Evolutionary conservation across 2,329 filamentous ascomycete species (phyloP).

Genomic region (Lasiodiplodia sp.): DNA sequence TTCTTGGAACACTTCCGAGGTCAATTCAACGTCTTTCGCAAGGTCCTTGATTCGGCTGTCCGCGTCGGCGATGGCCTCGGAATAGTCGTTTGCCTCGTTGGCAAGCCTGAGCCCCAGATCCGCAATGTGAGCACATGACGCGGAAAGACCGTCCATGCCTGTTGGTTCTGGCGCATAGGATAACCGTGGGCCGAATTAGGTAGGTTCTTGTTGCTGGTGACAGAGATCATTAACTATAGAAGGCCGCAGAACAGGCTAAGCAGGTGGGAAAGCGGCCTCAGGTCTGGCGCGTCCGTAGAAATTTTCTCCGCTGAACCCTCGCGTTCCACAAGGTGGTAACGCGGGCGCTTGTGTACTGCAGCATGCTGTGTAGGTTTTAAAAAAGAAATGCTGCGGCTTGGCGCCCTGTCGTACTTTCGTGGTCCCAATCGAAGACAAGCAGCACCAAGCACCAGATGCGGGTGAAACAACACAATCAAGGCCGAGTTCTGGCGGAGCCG

Average conservation of each 20-base stretch:
- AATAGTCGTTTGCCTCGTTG: not conserved
- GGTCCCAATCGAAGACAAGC: constrained; percentile 11
- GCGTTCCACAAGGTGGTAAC: constrained; percentile 17
- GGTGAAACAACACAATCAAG: constrained; percentile 5
- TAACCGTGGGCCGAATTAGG: not conserved
- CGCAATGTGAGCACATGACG: not conserved
- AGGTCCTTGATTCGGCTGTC: constrained; percentile 9
- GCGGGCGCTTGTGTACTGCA: constrained; percentile 14
- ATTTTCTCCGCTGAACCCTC: constrained; percentile 3
- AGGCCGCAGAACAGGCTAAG: not conserved
- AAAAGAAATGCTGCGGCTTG: not conserved
- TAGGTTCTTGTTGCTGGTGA: not conserved
- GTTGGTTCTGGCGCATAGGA: not conserved
- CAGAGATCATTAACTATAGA: not conserved
- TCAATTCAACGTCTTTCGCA: not conserved
- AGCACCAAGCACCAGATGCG: constrained; percentile 1
- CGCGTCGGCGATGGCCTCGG: not conserved
- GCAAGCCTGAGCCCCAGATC: constrained; percentile 4
- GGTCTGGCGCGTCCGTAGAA: not conserved
- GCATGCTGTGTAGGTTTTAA: constrained; percentile 10
- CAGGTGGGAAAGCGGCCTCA: not conserved
- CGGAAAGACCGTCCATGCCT: not conserved
- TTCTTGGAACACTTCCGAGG: constrained; percentile 9
- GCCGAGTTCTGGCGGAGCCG: not conserved
- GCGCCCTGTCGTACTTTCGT: constrained; percentile 5